Evolutionary conservation across 192 early-diverging fungal genomes (phyloP).

Genomic region (Anaeromyces robustus): DNA sequence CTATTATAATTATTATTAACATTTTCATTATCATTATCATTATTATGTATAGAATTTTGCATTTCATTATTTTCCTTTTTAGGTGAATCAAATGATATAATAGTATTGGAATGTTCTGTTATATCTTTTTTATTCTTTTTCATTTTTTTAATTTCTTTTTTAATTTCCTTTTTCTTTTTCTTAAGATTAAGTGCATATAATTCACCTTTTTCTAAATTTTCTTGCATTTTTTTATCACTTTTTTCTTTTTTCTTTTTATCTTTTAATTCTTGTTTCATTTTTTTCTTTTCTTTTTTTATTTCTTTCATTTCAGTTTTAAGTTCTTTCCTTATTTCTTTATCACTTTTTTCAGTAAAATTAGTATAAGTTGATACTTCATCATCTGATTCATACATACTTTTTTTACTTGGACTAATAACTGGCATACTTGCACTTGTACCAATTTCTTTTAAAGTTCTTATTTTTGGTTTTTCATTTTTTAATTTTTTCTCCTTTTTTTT

Average conservation of each 20-base stretch:
- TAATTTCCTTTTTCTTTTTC: neutral
- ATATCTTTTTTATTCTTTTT: neutral
- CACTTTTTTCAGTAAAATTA: neutral
- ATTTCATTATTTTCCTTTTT: too few species aligned
- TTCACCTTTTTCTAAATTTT: neutral
- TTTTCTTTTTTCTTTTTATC: neutral
- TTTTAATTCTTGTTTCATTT: neutral
- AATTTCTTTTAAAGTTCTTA: neutral
- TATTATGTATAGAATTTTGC: too few species aligned
- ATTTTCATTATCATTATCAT: too few species aligned
- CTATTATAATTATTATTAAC: too few species aligned
- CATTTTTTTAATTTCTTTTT: neutral
- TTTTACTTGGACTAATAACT: neutral
- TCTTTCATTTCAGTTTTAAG: too few species aligned
- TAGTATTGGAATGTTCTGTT: too few species aligned
- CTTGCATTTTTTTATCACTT: neutral
- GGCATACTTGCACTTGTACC: neutral
- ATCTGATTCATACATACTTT: neutral
- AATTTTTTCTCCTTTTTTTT: too few species aligned
- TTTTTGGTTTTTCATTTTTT: neutral
- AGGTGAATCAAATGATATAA: too few species aligned
- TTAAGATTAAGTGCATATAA: neutral
- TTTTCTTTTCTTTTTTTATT: neutral
- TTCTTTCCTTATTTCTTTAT: neutral
- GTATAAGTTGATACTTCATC: neutral